These are phyloP conservation scores for Fomitopsis pinicola DNA, from an alignment of 1,284 basidiomycete species.

Conservation along the genomic window DNA sequence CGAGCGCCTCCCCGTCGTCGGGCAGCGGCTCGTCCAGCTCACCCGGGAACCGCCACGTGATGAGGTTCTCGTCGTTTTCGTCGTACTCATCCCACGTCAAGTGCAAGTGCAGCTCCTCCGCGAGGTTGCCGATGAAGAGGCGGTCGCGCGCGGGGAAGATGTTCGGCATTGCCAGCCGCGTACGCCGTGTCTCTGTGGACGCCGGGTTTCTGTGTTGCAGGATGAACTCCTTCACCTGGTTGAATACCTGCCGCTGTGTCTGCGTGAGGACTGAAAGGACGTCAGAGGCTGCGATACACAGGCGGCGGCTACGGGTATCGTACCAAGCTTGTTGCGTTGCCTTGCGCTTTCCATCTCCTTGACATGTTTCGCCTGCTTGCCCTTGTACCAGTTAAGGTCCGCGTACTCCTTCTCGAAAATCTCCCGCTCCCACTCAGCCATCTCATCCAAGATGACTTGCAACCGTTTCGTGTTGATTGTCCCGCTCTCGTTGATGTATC, in stretches of 20 bases:
- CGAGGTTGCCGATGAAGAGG: slow-evolving; percentile 71
- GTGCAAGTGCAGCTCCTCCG: slow-evolving; percentile 70
- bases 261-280: slow-evolving; percentile 57
- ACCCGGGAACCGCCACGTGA: slow-evolving; percentile 59
- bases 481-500: slow-evolving; percentile 93
- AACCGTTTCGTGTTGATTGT: slow-evolving; percentile 78
- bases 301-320: slow-evolving; percentile 12
- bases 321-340: slow-evolving; percentile 50
- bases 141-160: slow-evolving; percentile 75
- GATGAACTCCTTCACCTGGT: slow-evolving; percentile 74
- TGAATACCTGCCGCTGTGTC: slow-evolving; percentile 73
- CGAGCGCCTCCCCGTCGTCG: slow-evolving; percentile 28
- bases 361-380: slow-evolving; percentile 76
- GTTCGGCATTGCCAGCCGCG: slow-evolving; percentile 67
- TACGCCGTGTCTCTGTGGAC: slow-evolving; percentile 30
- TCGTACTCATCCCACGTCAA: slow-evolving; percentile 90
- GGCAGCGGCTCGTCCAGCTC: slow-evolving; percentile 38
- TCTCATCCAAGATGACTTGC: slow-evolving; percentile 86
- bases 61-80: slow-evolving; percentile 73
- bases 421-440: slow-evolving; percentile 84
- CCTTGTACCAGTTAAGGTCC: slow-evolving; percentile 87
- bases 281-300: neutral
- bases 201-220: slow-evolving; percentile 43
- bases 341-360: slow-evolving; percentile 52
- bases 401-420: slow-evolving; percentile 89